Conservation (phyloP, 352 stramenopile genomes). For the Thalassiosira livingstoniorum region DNA sequence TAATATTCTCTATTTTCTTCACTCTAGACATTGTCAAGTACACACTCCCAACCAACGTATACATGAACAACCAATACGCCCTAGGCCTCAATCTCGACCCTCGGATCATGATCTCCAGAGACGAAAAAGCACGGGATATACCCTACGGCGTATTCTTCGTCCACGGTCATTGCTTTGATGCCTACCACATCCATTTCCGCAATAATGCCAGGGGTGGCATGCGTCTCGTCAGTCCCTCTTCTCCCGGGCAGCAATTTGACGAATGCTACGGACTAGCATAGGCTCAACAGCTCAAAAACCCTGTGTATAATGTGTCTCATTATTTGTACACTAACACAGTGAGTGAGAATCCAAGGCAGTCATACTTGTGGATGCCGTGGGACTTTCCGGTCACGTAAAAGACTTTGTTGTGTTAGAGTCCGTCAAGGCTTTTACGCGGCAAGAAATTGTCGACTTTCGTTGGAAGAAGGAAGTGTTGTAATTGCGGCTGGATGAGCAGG, state of each 20-base stretch:
- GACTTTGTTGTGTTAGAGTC: conserved; percentile 93
- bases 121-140: conserved; percentile 82
- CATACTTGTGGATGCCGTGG: conserved; percentile 92
- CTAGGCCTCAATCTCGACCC: conserved; percentile 88
- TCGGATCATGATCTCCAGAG: conserved; percentile 79
- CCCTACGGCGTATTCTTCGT: conserved; percentile 95
- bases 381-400: conserved; percentile 86
- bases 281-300: conserved; percentile 98
- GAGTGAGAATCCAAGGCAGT: conserved; percentile 98
- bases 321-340: no score
- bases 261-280: conserved; percentile 96
- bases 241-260: conserved; percentile 93
- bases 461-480: conserved; percentile 94
- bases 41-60: conserved; percentile 88
- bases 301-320: no score
- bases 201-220: conserved; percentile 96
- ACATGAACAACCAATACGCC: conserved; percentile 89
- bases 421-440: conserved; percentile 93
- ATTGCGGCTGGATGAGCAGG: conserved; percentile 97
- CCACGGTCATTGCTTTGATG: conserved; percentile 95
- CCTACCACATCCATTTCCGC: conserved; percentile 97
- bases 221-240: conserved; percentile 94
- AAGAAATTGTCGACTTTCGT: conserved; percentile 88
- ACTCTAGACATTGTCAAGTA: conserved; percentile 74
- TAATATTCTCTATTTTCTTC: background rate